These are phyloP conservation scores for Kwoniella mangroviensis DNA, from an alignment of 768 basidiomycete genomes.

Conservation along the genomic window DNA sequence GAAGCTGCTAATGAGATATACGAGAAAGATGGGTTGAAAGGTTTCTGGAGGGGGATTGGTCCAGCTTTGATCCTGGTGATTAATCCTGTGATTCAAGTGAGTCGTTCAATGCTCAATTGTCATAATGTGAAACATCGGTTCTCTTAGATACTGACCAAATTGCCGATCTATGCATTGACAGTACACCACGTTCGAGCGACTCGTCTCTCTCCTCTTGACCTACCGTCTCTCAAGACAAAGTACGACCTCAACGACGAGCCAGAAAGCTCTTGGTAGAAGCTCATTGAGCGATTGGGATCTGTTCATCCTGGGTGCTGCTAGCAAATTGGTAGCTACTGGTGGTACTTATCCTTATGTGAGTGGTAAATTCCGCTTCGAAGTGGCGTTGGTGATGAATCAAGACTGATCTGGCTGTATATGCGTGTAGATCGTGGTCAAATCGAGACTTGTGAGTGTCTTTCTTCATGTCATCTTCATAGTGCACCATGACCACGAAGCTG, in stretches of 20 bases:
- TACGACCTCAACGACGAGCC: conserved; percentile 60
- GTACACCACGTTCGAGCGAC: conserved; percentile 93
- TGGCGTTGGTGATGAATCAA: neutral
- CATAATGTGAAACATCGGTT: too few species aligned
- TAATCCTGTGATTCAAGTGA: conserved; percentile 81
- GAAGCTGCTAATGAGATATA: conserved; percentile 73
- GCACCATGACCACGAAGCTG: too few species aligned
- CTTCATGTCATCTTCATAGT: neutral
- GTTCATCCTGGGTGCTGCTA: conserved; percentile 91
- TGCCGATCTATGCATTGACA: conserved; percentile 56
- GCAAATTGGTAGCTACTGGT: conserved; percentile 72
- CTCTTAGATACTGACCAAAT: too few species aligned
- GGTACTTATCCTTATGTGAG: conserved; percentile 77
- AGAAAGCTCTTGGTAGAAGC: conserved; percentile 60
- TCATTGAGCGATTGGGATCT: conserved; percentile 81
- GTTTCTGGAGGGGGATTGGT: conserved; percentile 89
- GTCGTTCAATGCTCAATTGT: neutral
- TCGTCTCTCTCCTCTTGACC: conserved; percentile 80
- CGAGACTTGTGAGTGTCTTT: conserved; percentile 48
- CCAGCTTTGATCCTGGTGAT: conserved; percentile 91
- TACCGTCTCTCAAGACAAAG: conserved; percentile 65
- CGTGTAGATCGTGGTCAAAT: conserved; percentile 57
- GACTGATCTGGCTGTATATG: neutral
- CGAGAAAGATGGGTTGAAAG: conserved; percentile 73
- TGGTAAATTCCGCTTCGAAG: neutral